Percentiles rank a stretch among this genome's conserved stretches.
Evolutionary conservation across 2,329 filamentous ascomycete genomes (phyloP).

Genomic region (Fusarium siculi): DNA sequence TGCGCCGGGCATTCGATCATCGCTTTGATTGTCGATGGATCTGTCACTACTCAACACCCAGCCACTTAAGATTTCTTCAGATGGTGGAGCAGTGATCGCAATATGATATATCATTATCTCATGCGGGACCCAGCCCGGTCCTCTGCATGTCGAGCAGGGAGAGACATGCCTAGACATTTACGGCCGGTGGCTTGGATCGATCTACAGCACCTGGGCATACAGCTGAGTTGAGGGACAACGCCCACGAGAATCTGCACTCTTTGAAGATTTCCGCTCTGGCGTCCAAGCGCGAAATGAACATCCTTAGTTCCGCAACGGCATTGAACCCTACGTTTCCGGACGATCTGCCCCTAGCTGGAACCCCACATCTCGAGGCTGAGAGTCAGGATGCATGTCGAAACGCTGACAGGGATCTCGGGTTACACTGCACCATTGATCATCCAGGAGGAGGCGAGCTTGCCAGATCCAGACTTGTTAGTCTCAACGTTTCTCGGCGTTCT

Average conservation of each 20-base stretch:
- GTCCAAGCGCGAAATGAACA: slow-evolving; percentile 3
- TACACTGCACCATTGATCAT: slow-evolving; percentile 25
- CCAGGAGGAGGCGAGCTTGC: slow-evolving; percentile 12
- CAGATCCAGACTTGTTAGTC: slow-evolving; percentile 17
- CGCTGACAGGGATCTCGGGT: slow-evolving; percentile 30
- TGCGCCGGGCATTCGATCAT: slow-evolving; percentile 8
- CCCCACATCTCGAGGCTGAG: slow-evolving; percentile 27
- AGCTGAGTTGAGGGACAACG: slow-evolving; percentile 20
- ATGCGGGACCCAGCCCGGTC: slow-evolving; percentile 33
- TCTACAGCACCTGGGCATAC: slow-evolving; percentile 12
- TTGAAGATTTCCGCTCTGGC: slow-evolving; percentile 1
- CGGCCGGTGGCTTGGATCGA: slow-evolving; percentile 28
- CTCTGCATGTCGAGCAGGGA: slow-evolving; percentile 32
- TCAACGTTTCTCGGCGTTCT: slow-evolving; percentile 7
- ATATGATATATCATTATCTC: slow-evolving; percentile 42
- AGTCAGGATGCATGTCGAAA: slow-evolving; percentile 16
- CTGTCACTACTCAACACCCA: slow-evolving; percentile 7
- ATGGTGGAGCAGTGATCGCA: slow-evolving; percentile 37
- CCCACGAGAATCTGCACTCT: slow-evolving; percentile 10
- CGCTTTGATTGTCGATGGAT: slow-evolving; percentile 1
- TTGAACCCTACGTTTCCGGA: background rate
- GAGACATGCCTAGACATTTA: slow-evolving; percentile 22
- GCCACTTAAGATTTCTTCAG: slow-evolving; percentile 1
- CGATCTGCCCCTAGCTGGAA: slow-evolving; percentile 6
- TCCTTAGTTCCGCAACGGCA: background rate